Evolutionary conservation across 768 basidiomycete species (phyloP).

Genomic region (Podaxis sp.): DNA sequence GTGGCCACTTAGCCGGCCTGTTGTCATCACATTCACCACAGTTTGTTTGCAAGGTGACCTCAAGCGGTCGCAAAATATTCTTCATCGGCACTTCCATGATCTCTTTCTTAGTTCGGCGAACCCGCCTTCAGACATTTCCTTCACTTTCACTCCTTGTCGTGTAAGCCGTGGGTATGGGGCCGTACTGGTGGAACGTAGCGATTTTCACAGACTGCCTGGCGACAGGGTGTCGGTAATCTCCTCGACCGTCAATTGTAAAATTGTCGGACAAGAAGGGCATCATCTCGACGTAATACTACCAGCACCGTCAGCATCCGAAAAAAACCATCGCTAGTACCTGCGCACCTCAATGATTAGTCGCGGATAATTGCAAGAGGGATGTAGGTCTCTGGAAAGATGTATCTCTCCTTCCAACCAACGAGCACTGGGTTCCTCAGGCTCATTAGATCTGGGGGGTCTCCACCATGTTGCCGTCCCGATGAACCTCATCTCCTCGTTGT

Average conservation of each 20-base stretch:
- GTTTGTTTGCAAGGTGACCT: too few species aligned
- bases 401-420: constrained; percentile 24
- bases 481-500: constrained; percentile 10
- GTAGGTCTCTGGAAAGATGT: constrained; percentile 20
- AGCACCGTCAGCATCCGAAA: background rate
- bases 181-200: constrained; percentile 15
- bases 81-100: background rate
- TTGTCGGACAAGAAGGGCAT: constrained; percentile 13
- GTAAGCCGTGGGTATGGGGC: constrained; percentile 13
- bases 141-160: background rate
- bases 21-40: too few species aligned
- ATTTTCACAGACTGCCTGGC: constrained; percentile 14
- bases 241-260: background rate
- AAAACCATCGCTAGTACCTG: background rate
- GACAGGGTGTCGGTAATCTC: background rate
- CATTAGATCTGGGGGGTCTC: constrained; percentile 13
- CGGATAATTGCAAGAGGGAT: constrained; percentile 17
- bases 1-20: too few species aligned
- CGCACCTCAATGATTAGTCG: constrained; percentile 20
- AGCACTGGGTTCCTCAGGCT: background rate
- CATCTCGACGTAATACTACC: constrained; percentile 20
- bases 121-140: background rate
- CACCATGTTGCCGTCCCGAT: constrained; percentile 21
- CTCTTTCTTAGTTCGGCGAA: background rate
- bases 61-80: background rate